Evolutionary conservation across 2,329 filamentous ascomycete species (phyloP).

Genomic region (Aphanoascus verrucosus): DNA sequence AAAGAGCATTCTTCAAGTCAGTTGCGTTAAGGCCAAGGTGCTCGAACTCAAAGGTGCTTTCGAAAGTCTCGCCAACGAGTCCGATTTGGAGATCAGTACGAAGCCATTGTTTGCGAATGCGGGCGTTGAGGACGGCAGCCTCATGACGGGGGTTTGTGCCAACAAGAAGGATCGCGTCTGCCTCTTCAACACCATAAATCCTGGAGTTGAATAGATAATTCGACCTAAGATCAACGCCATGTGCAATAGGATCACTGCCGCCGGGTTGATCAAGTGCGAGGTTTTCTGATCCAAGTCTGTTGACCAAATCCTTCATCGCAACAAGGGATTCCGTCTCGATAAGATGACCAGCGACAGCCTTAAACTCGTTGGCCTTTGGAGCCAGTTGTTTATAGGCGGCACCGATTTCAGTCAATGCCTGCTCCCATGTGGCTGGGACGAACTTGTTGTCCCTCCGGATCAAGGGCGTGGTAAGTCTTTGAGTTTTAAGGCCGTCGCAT

Average conservation of each 20-base stretch:
- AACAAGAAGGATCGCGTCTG: constrained; percentile 81
- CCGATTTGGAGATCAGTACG: constrained; percentile 89
- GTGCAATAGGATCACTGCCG: constrained; percentile 72
- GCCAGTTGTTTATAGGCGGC: constrained; percentile 68
- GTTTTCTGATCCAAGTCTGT: constrained; percentile 93
- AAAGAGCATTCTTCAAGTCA: constrained; percentile 72
- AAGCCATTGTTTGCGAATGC: constrained; percentile 96
- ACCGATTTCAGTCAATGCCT: constrained; percentile 78
- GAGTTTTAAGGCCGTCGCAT: constrained; percentile 91
- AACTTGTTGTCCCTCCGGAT: constrained; percentile 85
- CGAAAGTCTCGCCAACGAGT: constrained; percentile 78
- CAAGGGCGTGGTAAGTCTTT: constrained; percentile 84
- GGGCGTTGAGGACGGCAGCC: constrained; percentile 86
- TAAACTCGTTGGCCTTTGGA: constrained; percentile 88
- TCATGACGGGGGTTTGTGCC: constrained; percentile 94
- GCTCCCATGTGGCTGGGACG: constrained; percentile 87
- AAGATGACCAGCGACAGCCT: constrained; percentile 82
- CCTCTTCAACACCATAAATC: constrained; percentile 87
- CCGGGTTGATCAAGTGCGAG: constrained; percentile 81
- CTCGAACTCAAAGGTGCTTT: constrained; percentile 92
- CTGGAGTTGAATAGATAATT: constrained; percentile 97
- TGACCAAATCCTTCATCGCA: constrained; percentile 92
- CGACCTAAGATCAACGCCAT: constrained; percentile 84
- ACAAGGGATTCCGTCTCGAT: constrained; percentile 88
- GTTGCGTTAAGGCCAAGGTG: constrained; percentile 71